Base-by-base conservation (phyloP, 2,329 filamentous ascomycete species). In the Fusarium drepaniforme region DNA sequence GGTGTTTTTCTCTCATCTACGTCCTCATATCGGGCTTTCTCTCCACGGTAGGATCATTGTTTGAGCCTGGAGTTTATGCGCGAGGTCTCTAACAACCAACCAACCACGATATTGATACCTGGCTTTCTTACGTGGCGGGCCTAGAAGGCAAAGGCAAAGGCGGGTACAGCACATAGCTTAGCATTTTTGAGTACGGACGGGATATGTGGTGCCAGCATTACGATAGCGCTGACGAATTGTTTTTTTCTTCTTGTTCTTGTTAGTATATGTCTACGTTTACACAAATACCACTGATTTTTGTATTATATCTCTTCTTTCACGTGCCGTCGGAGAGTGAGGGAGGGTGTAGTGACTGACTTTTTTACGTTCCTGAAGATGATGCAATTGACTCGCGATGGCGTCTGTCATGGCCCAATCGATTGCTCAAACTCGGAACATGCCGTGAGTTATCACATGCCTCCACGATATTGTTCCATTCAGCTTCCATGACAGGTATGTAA, bases 121-220 rank as follows among this genome's bases (percentile, higher is more conserved):
- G 38, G 59, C 23, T 46, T 46, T 63, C 23, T 64, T 65, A 62
- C 58, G 49, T 56, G 53, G 62, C 49, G 62, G 57, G 62, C 56
- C 51, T 61, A 67, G 33, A 21, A 63, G 42, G 46, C 44, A 35
- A 64, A 18, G 44, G 44, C 15, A 21, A 21, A 63, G 42, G 46
- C 44, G 33, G 18, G 28, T 64, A 18, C 44, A 49, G 9, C 9
- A 49, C 44, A 28, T 49, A 18, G 13, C 44, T 40, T 25, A 72
- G 68, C 69, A 70, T 70, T 67, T 67, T 72, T 73, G 72, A 75
- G 75, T 64, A 30, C 25, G 44, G 23, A 49, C 11, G 21, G 42
- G 42, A 33, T 53, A 67, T 70, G 46, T 64, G 61, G 23, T 57
- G 38, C 58, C 28, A 68, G 68, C 68, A 72, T 75, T 49, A 58